These are phyloP conservation scores for Metahyphopichia silvanorum DNA, from an alignment of 805 yeast genomes.

Conservation along the genomic window DNA sequence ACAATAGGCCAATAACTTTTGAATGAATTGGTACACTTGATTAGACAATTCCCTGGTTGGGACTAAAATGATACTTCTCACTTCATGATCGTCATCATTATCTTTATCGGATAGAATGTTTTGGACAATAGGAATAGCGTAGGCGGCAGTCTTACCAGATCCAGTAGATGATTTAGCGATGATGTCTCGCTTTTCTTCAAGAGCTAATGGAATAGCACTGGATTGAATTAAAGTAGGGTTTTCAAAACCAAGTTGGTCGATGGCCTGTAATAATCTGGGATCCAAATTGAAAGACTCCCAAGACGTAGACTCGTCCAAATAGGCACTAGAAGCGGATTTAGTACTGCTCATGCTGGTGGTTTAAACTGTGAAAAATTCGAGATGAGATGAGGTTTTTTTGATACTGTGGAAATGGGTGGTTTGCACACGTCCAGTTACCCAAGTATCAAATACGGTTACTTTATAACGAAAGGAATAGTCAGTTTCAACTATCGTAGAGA, in stretches of 20 bases:
- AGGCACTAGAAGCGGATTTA: conserved; percentile 60
- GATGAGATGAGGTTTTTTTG: conserved; percentile 1
- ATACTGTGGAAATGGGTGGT: too few relatives aligned
- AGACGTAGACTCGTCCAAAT: conserved; percentile 63
- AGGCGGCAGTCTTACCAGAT: conserved; percentile 93
- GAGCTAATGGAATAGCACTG: conserved; percentile 86
- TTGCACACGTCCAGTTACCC: too few relatives aligned
- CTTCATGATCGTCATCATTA: conserved; percentile 18
- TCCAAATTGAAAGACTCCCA: conserved; percentile 82
- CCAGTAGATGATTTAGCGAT: conserved; percentile 95
- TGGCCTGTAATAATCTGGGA: conserved; percentile 78
- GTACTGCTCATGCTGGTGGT: conserved; percentile 5
- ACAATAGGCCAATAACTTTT: conserved; percentile 67
- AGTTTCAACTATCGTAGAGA: too few relatives aligned
- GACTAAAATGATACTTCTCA: conserved; percentile 71
- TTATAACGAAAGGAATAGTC: too few relatives aligned
- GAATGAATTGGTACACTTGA: conserved; percentile 74
- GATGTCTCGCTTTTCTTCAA: conserved; percentile 86
- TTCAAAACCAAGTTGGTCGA: conserved; percentile 72
- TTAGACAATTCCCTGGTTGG: conserved; percentile 91
- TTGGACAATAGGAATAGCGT: conserved; percentile 82
- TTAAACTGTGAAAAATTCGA: not conserved
- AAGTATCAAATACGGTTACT: too few relatives aligned
- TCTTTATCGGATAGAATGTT: conserved; percentile 50
- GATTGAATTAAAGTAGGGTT: conserved; percentile 91